These are phyloP conservation scores for Pyrus pyrifolia DNA, from an alignment of 306 rosid species.

Conservation along the genomic window DNA sequence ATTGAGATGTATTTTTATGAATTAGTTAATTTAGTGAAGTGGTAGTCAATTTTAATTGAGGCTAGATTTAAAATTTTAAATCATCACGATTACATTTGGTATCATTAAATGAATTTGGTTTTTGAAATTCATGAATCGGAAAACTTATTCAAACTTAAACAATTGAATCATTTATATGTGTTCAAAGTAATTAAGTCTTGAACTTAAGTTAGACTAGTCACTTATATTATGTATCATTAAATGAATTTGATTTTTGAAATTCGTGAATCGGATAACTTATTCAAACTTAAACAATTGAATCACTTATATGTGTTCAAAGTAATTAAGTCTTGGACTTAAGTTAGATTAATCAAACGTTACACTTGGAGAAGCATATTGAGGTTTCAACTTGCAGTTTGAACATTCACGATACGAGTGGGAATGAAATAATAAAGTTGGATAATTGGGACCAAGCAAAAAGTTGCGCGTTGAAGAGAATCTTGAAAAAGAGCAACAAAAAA, in stretches of 20 bases:
- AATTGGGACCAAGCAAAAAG: background rate
- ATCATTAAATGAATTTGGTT: too few relatives aligned
- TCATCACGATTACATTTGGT: too few relatives aligned
- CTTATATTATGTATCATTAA: too few relatives aligned
- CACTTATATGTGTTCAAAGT: background rate
- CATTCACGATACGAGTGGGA: background rate
- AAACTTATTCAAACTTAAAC: too few relatives aligned
- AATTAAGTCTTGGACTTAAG: background rate
- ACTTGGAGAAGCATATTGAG: background rate
- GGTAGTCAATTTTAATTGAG: too few relatives aligned
- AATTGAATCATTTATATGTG: background rate
- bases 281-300: background rate
- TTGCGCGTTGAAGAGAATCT: slow-evolving; percentile 6
- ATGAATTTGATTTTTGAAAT: too few relatives aligned
- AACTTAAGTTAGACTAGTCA: background rate
- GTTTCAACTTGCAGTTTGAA: background rate
- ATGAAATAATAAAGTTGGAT: background rate
- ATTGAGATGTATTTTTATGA: too few relatives aligned
- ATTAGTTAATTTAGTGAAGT: too few relatives aligned
- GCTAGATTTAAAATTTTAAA: too few relatives aligned
- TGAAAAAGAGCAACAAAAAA: background rate
- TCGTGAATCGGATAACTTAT: too few relatives aligned
- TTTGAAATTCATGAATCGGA: too few relatives aligned
- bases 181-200: background rate
- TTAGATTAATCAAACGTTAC: background rate